These are phyloP conservation scores for Fusarium sp. DNA, from an alignment of 2,329 filamentous ascomycete species.

Conservation along the genomic window DNA sequence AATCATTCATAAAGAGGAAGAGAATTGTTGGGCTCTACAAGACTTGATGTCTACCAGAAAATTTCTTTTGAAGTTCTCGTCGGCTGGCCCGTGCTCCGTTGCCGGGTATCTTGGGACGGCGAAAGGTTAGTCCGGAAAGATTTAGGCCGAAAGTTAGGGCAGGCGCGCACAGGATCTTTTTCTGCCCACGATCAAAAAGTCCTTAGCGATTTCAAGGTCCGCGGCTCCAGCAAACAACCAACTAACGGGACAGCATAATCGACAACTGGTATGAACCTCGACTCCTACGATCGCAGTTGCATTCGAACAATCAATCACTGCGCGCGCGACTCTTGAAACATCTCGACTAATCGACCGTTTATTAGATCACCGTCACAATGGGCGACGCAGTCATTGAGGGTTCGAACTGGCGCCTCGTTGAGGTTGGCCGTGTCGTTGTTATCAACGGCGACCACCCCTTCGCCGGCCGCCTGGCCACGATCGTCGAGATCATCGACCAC, in stretches of 20 bases:
- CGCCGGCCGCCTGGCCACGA: conserved; percentile 87
- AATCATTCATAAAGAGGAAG: background rate
- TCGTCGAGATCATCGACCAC: conserved; percentile 99
- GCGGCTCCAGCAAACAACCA: conserved; percentile 50
- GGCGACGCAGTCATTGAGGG: conserved; percentile 83
- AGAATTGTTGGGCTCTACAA: background rate
- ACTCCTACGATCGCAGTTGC: conserved; percentile 41
- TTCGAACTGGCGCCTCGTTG: conserved; percentile 93
- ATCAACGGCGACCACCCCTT: conserved; percentile 82
- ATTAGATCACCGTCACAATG: conserved; percentile 74
- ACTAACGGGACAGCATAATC: conserved; percentile 51
- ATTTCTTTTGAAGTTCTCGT: conserved; percentile 43
- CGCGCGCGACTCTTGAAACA: conserved; percentile 38
- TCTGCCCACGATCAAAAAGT: conserved; percentile 55
- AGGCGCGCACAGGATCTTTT: conserved; percentile 49
- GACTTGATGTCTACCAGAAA: conserved; percentile 14
- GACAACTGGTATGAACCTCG: conserved; percentile 52
- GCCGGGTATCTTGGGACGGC: conserved; percentile 28
- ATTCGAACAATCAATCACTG: conserved; percentile 39
- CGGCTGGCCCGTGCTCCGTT: conserved; percentile 33
- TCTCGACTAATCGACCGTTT: conserved; percentile 46
- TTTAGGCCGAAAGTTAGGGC: conserved; percentile 43
- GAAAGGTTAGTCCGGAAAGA: conserved; percentile 40
- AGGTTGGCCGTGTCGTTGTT: conserved; percentile 97
- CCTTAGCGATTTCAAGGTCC: conserved; percentile 50